Conservation (phyloP, 2,329 filamentous ascomycete genomes). For the Talaromyces islandicus region DNA sequence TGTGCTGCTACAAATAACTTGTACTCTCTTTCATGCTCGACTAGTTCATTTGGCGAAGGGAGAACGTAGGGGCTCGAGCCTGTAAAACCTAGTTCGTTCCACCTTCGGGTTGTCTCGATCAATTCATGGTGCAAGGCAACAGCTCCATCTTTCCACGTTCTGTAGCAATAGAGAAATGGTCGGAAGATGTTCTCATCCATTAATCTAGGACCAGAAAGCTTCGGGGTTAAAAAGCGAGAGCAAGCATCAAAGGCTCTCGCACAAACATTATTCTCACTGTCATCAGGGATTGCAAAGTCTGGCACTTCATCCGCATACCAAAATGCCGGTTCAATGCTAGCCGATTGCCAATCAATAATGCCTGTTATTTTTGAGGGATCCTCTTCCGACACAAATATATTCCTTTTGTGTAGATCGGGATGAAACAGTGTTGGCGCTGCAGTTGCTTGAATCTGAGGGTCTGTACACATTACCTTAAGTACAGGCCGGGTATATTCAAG, state of each 20-base stretch:
- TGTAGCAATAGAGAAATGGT: conserved; percentile 35
- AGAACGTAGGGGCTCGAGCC: conserved; percentile 25
- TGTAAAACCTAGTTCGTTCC: conserved; percentile 33
- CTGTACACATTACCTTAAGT: conserved; percentile 23
- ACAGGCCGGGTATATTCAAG: conserved; percentile 23
- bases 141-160: conserved; percentile 37
- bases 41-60: conserved; percentile 21
- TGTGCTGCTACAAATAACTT: conserved; percentile 27
- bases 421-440: conserved; percentile 31
- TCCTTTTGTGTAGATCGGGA: conserved; percentile 36
- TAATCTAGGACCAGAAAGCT: conserved; percentile 23
- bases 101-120: conserved; percentile 32
- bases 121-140: conserved; percentile 35
- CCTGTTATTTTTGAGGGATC: conserved; percentile 31
- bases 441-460: conserved; percentile 21
- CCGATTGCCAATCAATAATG: conserved; percentile 40
- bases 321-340: conserved; percentile 36
- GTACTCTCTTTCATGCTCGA: conserved; percentile 24
- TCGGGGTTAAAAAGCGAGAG: conserved; percentile 24
- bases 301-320: conserved; percentile 33
- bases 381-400: conserved; percentile 37
- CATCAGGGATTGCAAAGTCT: conserved; percentile 31
- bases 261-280: conserved; percentile 21
- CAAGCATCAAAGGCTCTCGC: conserved; percentile 27
- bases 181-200: conserved; percentile 32